phyloP scores from a whole-genome alignment of 192 early-diverging fungal genomes.

The Phycomyces nitens region DNA sequence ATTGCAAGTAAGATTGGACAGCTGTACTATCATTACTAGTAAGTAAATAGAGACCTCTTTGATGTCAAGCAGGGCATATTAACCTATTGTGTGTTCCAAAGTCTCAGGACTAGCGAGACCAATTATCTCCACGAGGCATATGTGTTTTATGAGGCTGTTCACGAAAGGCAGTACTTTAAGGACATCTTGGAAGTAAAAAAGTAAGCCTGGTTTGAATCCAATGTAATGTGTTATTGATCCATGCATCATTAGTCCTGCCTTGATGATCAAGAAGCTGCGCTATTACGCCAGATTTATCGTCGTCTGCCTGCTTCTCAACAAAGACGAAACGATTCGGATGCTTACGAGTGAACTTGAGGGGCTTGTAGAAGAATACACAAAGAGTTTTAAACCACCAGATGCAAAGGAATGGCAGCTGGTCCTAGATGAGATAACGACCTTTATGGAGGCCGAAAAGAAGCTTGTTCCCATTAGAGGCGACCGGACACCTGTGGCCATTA shows the following conservation, averaged over 20 bases:
- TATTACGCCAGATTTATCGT: constrained; percentile 98
- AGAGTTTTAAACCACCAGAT: constrained; percentile 83
- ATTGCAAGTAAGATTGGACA: constrained; percentile 98
- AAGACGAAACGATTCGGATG: constrained; percentile 72
- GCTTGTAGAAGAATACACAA: constrained; percentile 86
- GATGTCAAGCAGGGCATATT: constrained; percentile 52
- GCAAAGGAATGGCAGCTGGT: constrained; percentile 86
- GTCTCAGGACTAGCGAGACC: constrained; percentile 90
- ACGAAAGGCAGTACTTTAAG: constrained; percentile 90
- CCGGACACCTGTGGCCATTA: constrained; percentile 46
- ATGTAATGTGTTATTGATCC: background rate
- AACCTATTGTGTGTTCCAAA: constrained; percentile 28
- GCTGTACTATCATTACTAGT: constrained; percentile 79
- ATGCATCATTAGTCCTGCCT: constrained; percentile 58
- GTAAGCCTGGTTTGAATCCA: constrained; percentile 37
- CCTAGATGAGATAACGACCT: constrained; percentile 73
- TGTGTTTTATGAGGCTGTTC: constrained; percentile 95
- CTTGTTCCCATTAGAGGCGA: constrained; percentile 57
- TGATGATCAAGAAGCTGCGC: constrained; percentile 96
- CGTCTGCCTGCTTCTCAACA: constrained; percentile 85
- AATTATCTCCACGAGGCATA: constrained; percentile 94
- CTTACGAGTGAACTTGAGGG: constrained; percentile 81
- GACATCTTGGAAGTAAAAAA: constrained; percentile 92
- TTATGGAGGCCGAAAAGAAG: constrained; percentile 85
- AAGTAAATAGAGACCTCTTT: constrained; percentile 15